Evolutionary conservation across 805 yeast genomes (phyloP), one percentile per base, ranked within the genome.

Genomic region (Ogataea zsoltii): DNA sequence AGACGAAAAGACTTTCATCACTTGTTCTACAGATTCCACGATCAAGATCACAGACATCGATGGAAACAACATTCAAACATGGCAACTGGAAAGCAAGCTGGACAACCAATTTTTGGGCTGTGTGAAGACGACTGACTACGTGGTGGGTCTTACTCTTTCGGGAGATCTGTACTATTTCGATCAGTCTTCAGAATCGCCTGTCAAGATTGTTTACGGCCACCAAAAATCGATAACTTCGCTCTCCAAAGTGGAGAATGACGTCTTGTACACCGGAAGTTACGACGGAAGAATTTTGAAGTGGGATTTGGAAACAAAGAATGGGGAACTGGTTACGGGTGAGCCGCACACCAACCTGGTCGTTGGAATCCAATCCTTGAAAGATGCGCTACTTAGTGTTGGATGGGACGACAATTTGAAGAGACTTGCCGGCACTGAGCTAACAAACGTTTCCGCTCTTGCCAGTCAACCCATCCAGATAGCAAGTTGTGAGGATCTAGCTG

Each of bases 401-500:
- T 94, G 98, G 98, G 99, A 92, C 66, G 96, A 88, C 60, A 79
- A 79, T 12, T 57, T 90, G 37, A 79, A 76, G 58, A 55, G 65
- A 12, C 50, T 72, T 21, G 61, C 55, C 3, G 59, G 55, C 21
- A 63, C 50, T 2, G 38, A 38, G 2, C 41, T 56, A 33, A 32
- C 23, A 7, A 46, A 64, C 7, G 71, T 69, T 21, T 51, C 65
- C 25, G 53, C 70, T 17, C 70, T 71, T 19, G 68, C 65, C 23
- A 66, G 67, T 14, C 89, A 79, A 63, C 88, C 85, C 38, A 48
- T 61, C 34, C 66, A 72, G 10, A 63, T 79, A 6, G 64, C 78
- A 1, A 58, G 70, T 2, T 57, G 59, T 32, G 67, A 60, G 6
- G 69, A 67, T 0, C 42, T 58, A 6, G 56, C 70, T 4, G 79